These are phyloP conservation scores for Rhynchospora pubera DNA, from an alignment of 176 grass and related monocot species.

Conservation along the genomic window DNA sequence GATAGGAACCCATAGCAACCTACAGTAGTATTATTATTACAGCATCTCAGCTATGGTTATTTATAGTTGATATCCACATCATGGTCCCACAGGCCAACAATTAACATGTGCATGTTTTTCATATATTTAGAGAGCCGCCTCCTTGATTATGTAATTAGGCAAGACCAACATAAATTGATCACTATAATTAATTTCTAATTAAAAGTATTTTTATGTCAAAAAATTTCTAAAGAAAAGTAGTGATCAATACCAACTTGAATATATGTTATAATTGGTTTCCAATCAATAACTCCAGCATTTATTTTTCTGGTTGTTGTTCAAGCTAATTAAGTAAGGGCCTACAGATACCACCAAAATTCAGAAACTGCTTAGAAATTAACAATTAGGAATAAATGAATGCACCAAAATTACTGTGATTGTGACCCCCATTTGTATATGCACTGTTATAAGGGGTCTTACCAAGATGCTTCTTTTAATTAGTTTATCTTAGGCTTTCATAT, in stretches of 20 bases:
- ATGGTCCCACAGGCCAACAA: not conserved
- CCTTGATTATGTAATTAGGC: not conserved
- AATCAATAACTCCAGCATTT: not conserved
- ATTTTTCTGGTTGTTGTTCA: not conserved
- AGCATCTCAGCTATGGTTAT: not conserved
- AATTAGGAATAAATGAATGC: not conserved
- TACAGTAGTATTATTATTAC: not conserved
- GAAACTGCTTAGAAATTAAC: slow-evolving; percentile 7
- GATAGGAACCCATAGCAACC: not conserved
- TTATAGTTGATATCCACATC: not conserved
- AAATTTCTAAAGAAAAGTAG: too few relatives aligned
- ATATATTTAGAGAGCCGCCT: not conserved
- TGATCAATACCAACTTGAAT: not conserved
- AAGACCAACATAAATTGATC: not conserved
- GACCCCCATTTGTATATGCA: not conserved
- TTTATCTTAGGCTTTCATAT: not conserved
- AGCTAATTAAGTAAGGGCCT: not conserved
- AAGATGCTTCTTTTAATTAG: not conserved
- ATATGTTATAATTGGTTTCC: not conserved
- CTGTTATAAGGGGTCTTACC: not conserved
- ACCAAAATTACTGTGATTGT: not conserved
- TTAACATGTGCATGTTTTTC: not conserved
- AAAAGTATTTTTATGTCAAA: too few relatives aligned
- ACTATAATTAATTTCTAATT: not conserved
- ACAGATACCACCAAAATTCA: not conserved